A percentile compares a stretch with the other conserved stretches of the same genome.
phyloP scores from a whole-genome alignment of 1,284 basidiomycete genomes.

The Puccinia horiana region DNA sequence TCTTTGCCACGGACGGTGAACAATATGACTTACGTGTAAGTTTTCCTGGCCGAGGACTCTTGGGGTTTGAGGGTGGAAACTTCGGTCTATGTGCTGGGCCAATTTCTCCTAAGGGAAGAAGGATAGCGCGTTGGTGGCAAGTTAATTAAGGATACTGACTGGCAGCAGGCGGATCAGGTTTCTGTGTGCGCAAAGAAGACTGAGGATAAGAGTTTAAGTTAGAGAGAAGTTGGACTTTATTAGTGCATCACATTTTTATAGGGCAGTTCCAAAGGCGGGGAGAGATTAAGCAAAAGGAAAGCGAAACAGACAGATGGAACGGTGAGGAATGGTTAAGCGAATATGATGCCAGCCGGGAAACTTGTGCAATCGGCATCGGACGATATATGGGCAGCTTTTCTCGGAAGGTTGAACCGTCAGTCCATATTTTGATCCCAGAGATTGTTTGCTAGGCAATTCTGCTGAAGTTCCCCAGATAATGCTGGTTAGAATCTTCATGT shows the following conservation, averaged over 20 bases:
- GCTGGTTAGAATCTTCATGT: neutral
- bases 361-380: constrained; percentile 23
- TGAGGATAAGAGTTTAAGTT: neutral
- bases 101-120: neutral
- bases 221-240: constrained; percentile 22
- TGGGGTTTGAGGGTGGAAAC: neutral
- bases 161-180: neutral
- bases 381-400: neutral
- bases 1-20: constrained; percentile 13
- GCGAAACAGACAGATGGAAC: neutral
- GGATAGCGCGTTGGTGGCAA: neutral
- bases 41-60: neutral
- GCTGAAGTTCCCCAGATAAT: constrained; percentile 17
- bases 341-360: constrained; percentile 22
- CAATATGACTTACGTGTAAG: neutral
- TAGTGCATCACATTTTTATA: constrained; percentile 17
- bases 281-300: neutral
- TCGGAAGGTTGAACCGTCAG: constrained; percentile 17
- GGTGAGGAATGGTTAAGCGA: constrained; percentile 5
- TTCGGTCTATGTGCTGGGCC: neutral
- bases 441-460: constrained; percentile 9
- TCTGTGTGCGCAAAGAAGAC: neutral
- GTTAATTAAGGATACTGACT: neutral
- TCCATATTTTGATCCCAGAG: constrained; percentile 11
- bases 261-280: constrained; percentile 1